Evolutionary conservation across 371 early-diverging fungal genomes (phyloP).

Genomic region (Apophysomyces sp.): DNA sequence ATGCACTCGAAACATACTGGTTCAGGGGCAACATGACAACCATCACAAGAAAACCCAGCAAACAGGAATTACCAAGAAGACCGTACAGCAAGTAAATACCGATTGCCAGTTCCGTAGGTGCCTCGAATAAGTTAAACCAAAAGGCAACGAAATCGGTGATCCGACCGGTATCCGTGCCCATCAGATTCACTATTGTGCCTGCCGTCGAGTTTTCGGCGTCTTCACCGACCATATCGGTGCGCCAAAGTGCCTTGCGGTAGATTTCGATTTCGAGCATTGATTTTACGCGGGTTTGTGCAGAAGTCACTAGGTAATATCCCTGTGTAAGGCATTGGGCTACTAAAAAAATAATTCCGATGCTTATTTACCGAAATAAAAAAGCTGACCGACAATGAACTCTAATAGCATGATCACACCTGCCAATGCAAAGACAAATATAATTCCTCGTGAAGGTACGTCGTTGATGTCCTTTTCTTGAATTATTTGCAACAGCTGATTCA

Average conservation of each 20-base stretch:
- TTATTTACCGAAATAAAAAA: not conserved
- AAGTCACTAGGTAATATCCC: not conserved
- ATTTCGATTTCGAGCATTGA: slow-evolving; percentile 38
- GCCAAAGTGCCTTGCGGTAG: slow-evolving; percentile 41
- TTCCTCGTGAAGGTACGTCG: slow-evolving; percentile 8
- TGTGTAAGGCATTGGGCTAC: too few species aligned
- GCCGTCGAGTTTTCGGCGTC: slow-evolving; percentile 26
- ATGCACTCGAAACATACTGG: slow-evolving; percentile 36
- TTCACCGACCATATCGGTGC: slow-evolving; percentile 30
- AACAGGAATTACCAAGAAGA: slow-evolving; percentile 57
- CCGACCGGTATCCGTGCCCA: slow-evolving; percentile 72
- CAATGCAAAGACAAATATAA: slow-evolving; percentile 29
- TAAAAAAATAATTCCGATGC: too few species aligned
- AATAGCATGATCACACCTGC: slow-evolving; percentile 30
- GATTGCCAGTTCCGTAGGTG: slow-evolving; percentile 48
- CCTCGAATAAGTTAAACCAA: slow-evolving; percentile 48
- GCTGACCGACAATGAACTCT: slow-evolving; percentile 28
- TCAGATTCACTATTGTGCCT: slow-evolving; percentile 75
- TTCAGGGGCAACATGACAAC: slow-evolving; percentile 46
- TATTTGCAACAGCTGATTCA: slow-evolving; percentile 18
- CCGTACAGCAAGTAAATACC: slow-evolving; percentile 56
- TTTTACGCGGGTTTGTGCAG: slow-evolving; percentile 27
- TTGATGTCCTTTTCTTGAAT: slow-evolving; percentile 12
- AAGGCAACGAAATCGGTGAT: slow-evolving; percentile 54
- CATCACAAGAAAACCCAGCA: slow-evolving; percentile 57